Evolutionary conservation across 495 filamentous ascomycete species (phyloP).

Genomic region (Daldinia bambusicola): DNA sequence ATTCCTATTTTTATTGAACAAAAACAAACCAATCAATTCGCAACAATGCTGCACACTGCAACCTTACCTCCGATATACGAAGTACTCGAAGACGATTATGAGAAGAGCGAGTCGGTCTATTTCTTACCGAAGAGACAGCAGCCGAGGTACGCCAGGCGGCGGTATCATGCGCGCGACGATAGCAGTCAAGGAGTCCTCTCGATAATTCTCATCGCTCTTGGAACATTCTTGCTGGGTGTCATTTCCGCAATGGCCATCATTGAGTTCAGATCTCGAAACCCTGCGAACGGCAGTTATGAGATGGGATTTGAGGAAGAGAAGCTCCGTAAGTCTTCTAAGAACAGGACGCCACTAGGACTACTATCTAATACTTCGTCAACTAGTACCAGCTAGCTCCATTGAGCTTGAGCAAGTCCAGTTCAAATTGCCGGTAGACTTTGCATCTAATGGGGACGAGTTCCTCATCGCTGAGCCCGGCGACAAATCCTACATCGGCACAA

Average conservation of each 20-base stretch:
- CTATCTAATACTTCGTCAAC: neutral
- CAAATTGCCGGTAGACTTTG: constrained; percentile 4
- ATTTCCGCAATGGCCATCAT: constrained; percentile 2
- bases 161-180: neutral
- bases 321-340: neutral
- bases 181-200: neutral
- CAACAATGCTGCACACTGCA: neutral
- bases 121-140: neutral
- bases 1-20: too few relatives aligned
- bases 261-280: neutral
- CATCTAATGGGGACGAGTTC: neutral
- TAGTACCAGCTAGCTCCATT: constrained; percentile 1
- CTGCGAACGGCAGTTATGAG: neutral
- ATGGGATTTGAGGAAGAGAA: neutral
- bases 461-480: constrained; percentile 10
- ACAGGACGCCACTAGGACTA: neutral
- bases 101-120: neutral
- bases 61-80: neutral
- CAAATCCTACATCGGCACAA: constrained; percentile 8
- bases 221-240: constrained; percentile 2
- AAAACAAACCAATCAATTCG: neutral
- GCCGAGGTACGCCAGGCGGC: neutral
- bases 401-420: constrained; percentile 10
- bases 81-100: constrained; percentile 1
- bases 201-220: constrained; percentile 1